A percentile compares a stretch with the other conserved stretches of the same genome.
Conservation (phyloP, 495 filamentous ascomycete genomes). For the Melanomma pulvis-pyrius region DNA sequence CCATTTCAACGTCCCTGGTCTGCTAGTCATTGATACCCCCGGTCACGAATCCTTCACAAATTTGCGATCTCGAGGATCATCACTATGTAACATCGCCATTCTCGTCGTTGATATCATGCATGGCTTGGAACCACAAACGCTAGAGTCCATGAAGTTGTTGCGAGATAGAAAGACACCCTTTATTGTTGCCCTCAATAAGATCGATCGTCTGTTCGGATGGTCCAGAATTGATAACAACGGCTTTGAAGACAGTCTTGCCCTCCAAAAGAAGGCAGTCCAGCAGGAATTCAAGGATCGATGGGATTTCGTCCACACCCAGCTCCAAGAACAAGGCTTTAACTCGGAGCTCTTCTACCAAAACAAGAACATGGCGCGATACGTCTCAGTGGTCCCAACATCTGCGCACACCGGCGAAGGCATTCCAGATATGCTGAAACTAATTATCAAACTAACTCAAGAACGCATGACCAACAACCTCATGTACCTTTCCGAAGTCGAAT, state of each 20-base stretch:
- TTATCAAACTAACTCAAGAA: constrained; percentile 89
- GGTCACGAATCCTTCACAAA: constrained; percentile 99
- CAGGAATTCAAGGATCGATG: constrained; percentile 92
- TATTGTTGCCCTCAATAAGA: constrained; percentile 99
- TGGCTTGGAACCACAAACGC: constrained; percentile 95
- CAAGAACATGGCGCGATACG: constrained; percentile 89
- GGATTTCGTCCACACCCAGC: constrained; percentile 87
- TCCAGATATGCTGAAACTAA: constrained; percentile 97
- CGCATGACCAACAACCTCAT: constrained; percentile 97
- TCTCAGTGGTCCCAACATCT: constrained; percentile 94
- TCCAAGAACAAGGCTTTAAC: constrained; percentile 97
- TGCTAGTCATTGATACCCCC: constrained; percentile 97
- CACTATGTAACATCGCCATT: constrained; percentile 98
- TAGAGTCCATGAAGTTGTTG: constrained; percentile 94
- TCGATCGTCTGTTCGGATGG: constrained; percentile 98
- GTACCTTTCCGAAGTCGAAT: constrained; percentile 97
- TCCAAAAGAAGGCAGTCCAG: constrained; percentile 93
- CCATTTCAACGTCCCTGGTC: constrained; percentile 96
- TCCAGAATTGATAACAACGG: constrained; percentile 98
- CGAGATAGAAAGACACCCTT: constrained; percentile 95
- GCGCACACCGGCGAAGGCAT: constrained; percentile 98
- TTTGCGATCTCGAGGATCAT: constrained; percentile 91
- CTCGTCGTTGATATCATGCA: constrained; percentile 99
- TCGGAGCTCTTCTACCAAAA: constrained; percentile 96
- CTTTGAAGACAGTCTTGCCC: constrained; percentile 84